Evolutionary conservation across 768 basidiomycete genomes (phyloP), one percentile per base, ranked within the genome.

Genomic region (Rhizopogon vulgaris): DNA sequence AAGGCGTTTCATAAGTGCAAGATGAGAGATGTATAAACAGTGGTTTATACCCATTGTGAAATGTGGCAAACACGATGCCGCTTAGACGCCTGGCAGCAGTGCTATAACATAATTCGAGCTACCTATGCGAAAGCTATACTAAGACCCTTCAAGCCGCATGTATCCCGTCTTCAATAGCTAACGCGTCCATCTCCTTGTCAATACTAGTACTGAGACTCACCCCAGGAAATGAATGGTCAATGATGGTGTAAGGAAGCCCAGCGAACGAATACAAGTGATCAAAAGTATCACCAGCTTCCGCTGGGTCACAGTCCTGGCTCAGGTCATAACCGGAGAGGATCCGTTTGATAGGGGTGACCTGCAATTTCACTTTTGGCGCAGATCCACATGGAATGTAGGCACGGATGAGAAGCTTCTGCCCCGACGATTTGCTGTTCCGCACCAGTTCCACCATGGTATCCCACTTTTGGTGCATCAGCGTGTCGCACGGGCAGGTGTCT

Each of bases 351-450:
- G 65, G 60, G 24, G 60, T 42, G 18, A 61, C 58, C 36, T 62
- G 67, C 28, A 66, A 50, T 30, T 62, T 62, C 22, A 66, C 58
- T 30, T 55, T 68, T 6, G 56, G 52, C 4, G 58, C 57, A 11
- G 53, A 56, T 27, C 65, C 65, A 6, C 55, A 58, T 6, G 64
- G 64, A 10, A 66, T 54, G 43, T 68, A 57, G 22, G 66, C 60
- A 38, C 64, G 64, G 18, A 68, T 52, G 30, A 68, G 60, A 22
- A 68, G 27, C 14, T 50, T 55, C 18, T 53, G 64, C 18, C 53
- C 51, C 9, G 52, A 22, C 42, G 64, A 56, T 38, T 56, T 62
- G 45, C 45, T 46, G 34, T 15, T 46, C 22, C 56, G 60, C 36
- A 62, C 66, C 4, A 68, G 52, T 17, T 68, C 64, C 36, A 66